phyloP scores from a whole-genome alignment of 306 rosid species.

The Inga oerstediana region DNA sequence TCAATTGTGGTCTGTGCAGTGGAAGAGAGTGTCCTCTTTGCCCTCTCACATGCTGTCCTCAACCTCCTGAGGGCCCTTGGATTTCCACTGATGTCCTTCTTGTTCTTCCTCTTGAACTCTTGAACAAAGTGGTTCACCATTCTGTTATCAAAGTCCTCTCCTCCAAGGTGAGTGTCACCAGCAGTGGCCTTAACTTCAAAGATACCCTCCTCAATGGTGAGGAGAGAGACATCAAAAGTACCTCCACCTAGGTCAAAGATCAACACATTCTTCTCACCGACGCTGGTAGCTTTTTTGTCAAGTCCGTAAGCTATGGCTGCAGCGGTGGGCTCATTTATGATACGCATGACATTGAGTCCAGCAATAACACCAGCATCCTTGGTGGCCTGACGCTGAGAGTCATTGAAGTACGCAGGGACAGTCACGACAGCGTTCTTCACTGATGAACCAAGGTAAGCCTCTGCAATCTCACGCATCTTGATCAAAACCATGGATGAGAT shows the following conservation, averaged over 20 bases:
- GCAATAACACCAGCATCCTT: constrained; percentile 77
- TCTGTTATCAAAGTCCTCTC: constrained; percentile 79
- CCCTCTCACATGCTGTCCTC: constrained; percentile 78
- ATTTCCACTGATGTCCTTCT: constrained; percentile 68
- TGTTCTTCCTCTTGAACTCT: constrained; percentile 78
- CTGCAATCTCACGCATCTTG: constrained; percentile 89
- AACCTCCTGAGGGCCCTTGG: constrained; percentile 77
- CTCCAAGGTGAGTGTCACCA: constrained; percentile 85
- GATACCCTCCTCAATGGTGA: constrained; percentile 75
- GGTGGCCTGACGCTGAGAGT: constrained; percentile 76
- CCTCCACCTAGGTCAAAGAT: constrained; percentile 71
- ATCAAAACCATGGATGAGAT: constrained; percentile 70
- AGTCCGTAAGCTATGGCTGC: constrained; percentile 76
- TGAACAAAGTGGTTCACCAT: constrained; percentile 85
- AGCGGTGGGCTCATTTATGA: constrained; percentile 75
- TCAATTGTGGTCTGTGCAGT: constrained; percentile 80
- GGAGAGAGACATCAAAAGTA: constrained; percentile 71
- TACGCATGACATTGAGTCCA: constrained; percentile 66
- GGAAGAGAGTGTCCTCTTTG: constrained; percentile 80
- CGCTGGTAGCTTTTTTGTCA: constrained; percentile 62
- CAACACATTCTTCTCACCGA: constrained; percentile 68
- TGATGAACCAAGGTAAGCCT: constrained; percentile 68
- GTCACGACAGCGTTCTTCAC: constrained; percentile 83
- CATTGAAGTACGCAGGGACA: constrained; percentile 81
- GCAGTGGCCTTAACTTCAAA: constrained; percentile 80